phyloP scores from a whole-genome alignment of 257 asterid species.

The Avicennia marina region DNA sequence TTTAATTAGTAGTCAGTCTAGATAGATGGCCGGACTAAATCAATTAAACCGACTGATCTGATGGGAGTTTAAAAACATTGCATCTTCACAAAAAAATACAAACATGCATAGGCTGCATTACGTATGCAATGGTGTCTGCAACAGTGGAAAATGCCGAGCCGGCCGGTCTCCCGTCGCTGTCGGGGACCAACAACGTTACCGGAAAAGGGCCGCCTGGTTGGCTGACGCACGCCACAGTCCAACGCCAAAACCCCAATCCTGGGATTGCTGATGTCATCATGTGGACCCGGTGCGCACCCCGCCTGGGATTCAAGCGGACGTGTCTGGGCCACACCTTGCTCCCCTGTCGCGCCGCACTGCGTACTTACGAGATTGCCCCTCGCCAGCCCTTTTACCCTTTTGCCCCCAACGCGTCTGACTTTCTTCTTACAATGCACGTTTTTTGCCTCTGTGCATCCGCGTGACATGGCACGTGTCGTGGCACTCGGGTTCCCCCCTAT shows the following conservation, averaged over 20 bases:
- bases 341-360: slow-evolving; percentile 29
- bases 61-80: too few relatives aligned
- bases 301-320: slow-evolving; percentile 1
- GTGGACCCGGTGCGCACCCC: slow-evolving; percentile 51
- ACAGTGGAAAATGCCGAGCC: slow-evolving; percentile 37
- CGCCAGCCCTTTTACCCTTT: not conserved
- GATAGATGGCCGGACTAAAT: too few relatives aligned
- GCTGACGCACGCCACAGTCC: slow-evolving; percentile 40
- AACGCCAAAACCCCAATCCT: too few relatives aligned
- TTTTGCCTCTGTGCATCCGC: slow-evolving; percentile 23
- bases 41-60: too few relatives aligned
- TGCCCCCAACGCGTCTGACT: slow-evolving; percentile 21
- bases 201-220: slow-evolving; percentile 61
- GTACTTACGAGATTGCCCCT: slow-evolving; percentile 22
- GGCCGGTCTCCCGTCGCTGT: slow-evolving; percentile 67
- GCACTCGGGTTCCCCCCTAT: slow-evolving; percentile 37
- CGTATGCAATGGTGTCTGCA: too few relatives aligned
- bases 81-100: too few relatives aligned
- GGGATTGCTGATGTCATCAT: slow-evolving; percentile 37
- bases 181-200: slow-evolving; percentile 63
- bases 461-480: slow-evolving; percentile 49
- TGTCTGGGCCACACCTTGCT: slow-evolving; percentile 36
- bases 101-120: too few relatives aligned
- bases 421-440: slow-evolving; percentile 21
- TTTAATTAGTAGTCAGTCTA: too few relatives aligned